Evolutionary conservation across 306 rosid species (phyloP).

Genomic region (Senna siamea): DNA sequence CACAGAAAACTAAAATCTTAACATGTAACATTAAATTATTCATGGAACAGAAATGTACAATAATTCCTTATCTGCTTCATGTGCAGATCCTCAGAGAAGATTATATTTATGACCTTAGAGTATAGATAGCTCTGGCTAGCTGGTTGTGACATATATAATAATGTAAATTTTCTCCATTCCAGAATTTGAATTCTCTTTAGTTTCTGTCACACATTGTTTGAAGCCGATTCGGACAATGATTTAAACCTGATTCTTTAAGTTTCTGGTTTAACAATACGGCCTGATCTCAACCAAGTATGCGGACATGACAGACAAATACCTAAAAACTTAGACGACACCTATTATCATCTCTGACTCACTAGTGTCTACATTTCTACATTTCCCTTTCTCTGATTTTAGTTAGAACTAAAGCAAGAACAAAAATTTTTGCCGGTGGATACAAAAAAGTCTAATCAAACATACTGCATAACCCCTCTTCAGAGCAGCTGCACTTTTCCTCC

Average conservation of each 20-base stretch:
- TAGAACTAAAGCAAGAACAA: no score
- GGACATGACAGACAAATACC: not conserved
- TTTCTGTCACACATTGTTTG: conserved; percentile 5
- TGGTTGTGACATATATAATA: not conserved
- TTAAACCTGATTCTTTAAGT: not conserved
- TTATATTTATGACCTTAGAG: not conserved
- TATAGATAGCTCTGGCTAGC: no score
- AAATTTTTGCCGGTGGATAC: no score
- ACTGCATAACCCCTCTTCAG: no score
- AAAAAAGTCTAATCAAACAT: no score
- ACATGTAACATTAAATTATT: not conserved
- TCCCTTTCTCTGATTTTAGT: no score
- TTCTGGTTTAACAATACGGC: no score
- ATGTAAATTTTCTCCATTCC: not conserved
- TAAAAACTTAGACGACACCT: not conserved
- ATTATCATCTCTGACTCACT: no score
- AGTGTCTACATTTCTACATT: no score
- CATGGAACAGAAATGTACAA: not conserved
- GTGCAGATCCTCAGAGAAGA: not conserved
- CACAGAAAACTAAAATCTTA: not conserved
- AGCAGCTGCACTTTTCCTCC: no score
- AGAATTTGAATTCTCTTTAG: not conserved
- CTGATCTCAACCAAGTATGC: no score
- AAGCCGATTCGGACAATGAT: not conserved
- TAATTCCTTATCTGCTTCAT: not conserved